Evolutionary conservation across 225 moss, liverwort and hornwort species (phyloP), one percentile per base, ranked within the genome.

Genomic region (Sphagnum contortum): DNA sequence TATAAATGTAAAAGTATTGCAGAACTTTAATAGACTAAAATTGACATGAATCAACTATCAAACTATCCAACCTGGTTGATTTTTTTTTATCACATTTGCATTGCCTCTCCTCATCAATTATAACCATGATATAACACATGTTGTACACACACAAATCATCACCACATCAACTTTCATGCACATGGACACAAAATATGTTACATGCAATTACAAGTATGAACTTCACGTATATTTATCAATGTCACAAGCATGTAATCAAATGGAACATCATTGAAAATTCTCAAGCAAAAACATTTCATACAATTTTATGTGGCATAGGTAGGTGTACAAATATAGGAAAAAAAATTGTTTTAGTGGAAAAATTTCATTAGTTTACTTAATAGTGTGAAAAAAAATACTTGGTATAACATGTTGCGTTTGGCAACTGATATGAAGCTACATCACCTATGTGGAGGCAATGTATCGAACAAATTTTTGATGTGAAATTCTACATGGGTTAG

Each of bases 391-490:
- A 29, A 29, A 29, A 29, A 29, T 67, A 98, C 96, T 92, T 93
- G 50, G 90, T 80, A 70, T 87, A 93, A 64, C 96, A 93, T 70
- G 91, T 98, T 7, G 96, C 87, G 70, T 98, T 92, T 12, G 96
- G 96, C 67, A 98, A 79, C 76, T 93, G 90, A 81, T 98, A 98
- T 53, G 93, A 82, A 76, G 93, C 96, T 73, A 98, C 90, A 71
- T 98, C 96, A 75, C 96, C 96, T 68, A 98, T 93, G 8, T 92
- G 88, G 61, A 9, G 92, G 85, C 63, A 98, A 73, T 48, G 90
- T 76, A 71, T 98, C 91, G 2, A 98, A 83, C 29, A 98, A 82
- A 29, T 69, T 64, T 50, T 88, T 73, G 12, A 98, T 79, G 61
- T 85, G 87, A 47, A 57, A 64, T 44, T 98, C 96, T 9, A 86